phyloP scores from a whole-genome alignment of 2,329 filamentous ascomycete species.

The Davidsoniella virescens region DNA sequence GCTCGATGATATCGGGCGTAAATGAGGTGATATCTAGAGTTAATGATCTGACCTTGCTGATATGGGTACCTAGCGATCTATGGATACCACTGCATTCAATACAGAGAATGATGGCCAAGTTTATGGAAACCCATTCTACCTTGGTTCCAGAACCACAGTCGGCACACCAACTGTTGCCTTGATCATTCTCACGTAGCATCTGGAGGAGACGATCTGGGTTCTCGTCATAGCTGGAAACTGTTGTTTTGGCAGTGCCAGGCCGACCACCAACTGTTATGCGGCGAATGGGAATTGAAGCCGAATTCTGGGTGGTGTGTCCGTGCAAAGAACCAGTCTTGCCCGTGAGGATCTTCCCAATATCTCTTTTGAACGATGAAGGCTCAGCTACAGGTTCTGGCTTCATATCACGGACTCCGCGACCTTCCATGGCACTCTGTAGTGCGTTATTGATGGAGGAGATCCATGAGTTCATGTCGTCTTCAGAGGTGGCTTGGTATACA shows the following conservation, averaged over 20 bases:
- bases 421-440: constrained; percentile 86
- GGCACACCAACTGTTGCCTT: constrained; percentile 85
- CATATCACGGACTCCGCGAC: constrained; percentile 44
- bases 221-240: constrained; percentile 61
- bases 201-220: constrained; percentile 75
- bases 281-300: constrained; percentile 48
- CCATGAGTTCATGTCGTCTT: constrained; percentile 97
- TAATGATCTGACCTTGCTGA: constrained; percentile 89
- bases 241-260: constrained; percentile 52
- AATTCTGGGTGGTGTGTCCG: constrained; percentile 33
- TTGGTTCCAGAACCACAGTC: constrained; percentile 85
- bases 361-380: constrained; percentile 49
- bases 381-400: constrained; percentile 22
- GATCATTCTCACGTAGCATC: constrained; percentile 73
- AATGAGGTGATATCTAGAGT: constrained; percentile 94
- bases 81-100: constrained; percentile 98
- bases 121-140: constrained; percentile 98
- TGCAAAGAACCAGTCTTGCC: constrained; percentile 69
- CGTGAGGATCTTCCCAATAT: constrained; percentile 83
- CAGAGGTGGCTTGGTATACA: constrained; percentile 92
- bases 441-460: constrained; percentile 95
- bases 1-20: constrained; percentile 89
- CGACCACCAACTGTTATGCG: constrained; percentile 85
- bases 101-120: constrained; percentile 87
- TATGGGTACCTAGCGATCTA: constrained; percentile 87